Percentiles rank a stretch among this genome's conserved stretches.
These are phyloP conservation scores for Kodamaea jinghongensis DNA, from an alignment of 805 yeast genomes.

Conservation along the genomic window DNA sequence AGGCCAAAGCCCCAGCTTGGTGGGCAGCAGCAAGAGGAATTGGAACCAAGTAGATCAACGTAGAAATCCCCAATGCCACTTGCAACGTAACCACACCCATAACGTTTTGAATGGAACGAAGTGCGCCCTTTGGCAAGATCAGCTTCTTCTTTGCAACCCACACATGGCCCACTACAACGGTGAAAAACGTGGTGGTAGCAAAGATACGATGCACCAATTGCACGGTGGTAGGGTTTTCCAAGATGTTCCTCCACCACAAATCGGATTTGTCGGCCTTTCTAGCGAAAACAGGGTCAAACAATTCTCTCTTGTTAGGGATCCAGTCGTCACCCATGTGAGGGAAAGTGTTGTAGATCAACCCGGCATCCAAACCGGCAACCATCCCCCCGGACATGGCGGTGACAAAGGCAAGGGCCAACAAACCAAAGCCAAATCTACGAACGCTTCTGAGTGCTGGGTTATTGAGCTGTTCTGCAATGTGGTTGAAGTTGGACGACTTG, in stretches of 20 bases:
- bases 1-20: constrained; percentile 93
- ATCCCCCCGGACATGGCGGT: constrained; percentile 98
- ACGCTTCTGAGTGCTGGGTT: constrained; percentile 58
- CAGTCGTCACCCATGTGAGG: constrained; percentile 92
- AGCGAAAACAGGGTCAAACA: constrained; percentile 71
- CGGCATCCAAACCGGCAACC: constrained; percentile 98
- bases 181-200: constrained; percentile 76
- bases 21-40: constrained; percentile 91
- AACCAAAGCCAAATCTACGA: constrained; percentile 52
- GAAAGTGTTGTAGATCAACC: constrained; percentile 90
- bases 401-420: constrained; percentile 69
- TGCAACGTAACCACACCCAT: constrained; percentile 86
- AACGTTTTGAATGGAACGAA: constrained; percentile 56
- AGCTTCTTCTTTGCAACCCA: constrained; percentile 57
- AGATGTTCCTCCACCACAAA: constrained; percentile 83
- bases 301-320: constrained; percentile 73
- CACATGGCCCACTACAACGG: constrained; percentile 69
- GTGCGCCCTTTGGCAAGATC: constrained; percentile 53
- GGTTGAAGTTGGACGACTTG: constrained; percentile 25
- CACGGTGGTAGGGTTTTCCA: constrained; percentile 95
- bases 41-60: constrained; percentile 87
- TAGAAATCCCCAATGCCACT: constrained; percentile 80
- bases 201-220: constrained; percentile 86
- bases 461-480: constrained; percentile 59
- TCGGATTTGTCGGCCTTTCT: constrained; percentile 68